Conservation (phyloP, 1,284 basidiomycete genomes). For the Sporisorium graminicola region DNA sequence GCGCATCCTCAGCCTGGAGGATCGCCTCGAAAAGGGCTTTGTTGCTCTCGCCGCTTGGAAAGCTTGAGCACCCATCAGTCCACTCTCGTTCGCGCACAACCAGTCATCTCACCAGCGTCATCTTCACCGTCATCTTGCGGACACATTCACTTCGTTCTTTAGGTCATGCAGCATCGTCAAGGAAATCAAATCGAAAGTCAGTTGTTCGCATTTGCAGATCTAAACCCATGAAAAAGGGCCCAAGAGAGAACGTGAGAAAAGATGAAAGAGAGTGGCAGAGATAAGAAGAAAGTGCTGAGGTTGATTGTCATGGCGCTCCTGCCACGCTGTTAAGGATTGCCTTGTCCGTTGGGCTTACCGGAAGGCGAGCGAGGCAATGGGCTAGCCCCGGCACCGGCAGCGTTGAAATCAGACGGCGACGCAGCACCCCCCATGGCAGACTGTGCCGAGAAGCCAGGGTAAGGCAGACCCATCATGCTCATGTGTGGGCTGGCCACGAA, state of each 20-base stretch:
- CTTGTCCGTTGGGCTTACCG: conserved; percentile 38
- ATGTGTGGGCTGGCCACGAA: conserved; percentile 53
- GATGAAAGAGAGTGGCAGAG: neutral
- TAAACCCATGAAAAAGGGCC: conserved; percentile 1
- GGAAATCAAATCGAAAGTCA: neutral
- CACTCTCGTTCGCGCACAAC: neutral
- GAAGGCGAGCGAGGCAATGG: conserved; percentile 25
- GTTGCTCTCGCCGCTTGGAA: conserved; percentile 48
- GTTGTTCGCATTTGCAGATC: conserved; percentile 15
- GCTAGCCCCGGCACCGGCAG: conserved; percentile 13
- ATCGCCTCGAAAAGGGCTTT: conserved; percentile 49
- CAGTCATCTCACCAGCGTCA: too few relatives aligned
- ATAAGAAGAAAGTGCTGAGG: neutral
- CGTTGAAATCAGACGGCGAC: conserved; percentile 25
- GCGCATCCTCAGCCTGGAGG: conserved; percentile 44
- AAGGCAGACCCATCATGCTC: conserved; percentile 58
- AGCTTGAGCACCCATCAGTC: neutral
- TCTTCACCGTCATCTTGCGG: conserved; percentile 2
- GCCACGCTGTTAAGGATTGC: conserved; percentile 5
- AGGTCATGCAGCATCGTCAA: conserved; percentile 10
- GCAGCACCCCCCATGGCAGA: conserved; percentile 26
- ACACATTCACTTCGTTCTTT: neutral
- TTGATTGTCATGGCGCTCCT: neutral
- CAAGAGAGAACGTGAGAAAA: neutral
- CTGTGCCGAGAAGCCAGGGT: conserved; percentile 39